Evolutionary conservation across 306 rosid genomes (phyloP).

Genomic region (Begonia masoniana): DNA sequence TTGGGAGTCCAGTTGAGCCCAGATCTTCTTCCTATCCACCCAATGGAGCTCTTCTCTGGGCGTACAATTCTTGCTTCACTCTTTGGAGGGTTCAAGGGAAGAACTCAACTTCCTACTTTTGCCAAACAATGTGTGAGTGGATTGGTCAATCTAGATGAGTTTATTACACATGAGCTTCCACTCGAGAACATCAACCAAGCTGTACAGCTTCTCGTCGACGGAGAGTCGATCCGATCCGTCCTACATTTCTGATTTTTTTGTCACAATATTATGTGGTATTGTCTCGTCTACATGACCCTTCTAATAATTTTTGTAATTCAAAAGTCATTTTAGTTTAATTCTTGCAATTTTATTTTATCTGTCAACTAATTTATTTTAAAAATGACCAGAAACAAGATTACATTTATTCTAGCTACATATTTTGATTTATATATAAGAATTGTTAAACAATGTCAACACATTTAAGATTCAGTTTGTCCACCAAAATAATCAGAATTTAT

Average conservation of each 20-base stretch:
- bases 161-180: constrained; percentile 77
- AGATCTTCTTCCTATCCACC: constrained; percentile 52
- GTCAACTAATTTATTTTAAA: too few relatives aligned
- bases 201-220: constrained; percentile 39
- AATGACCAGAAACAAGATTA: too few relatives aligned
- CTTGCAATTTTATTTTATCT: too few relatives aligned
- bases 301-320: too few relatives aligned
- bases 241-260: constrained; percentile 23
- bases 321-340: too few relatives aligned
- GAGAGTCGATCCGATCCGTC: constrained; percentile 62
- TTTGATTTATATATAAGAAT: too few relatives aligned
- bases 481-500: too few relatives aligned
- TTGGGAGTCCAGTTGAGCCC: constrained; percentile 61
- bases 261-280: too few relatives aligned
- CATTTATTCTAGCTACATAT: too few relatives aligned
- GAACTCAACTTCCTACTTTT: constrained; percentile 50
- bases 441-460: too few relatives aligned
- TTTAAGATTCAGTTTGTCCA: too few relatives aligned
- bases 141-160: constrained; percentile 55
- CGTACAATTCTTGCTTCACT: constrained; percentile 36
- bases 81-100: constrained; percentile 84
- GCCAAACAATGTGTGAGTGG: constrained; percentile 52
- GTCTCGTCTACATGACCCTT: too few relatives aligned
- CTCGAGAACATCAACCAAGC: constrained; percentile 66
- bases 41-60: constrained; percentile 75